Base-by-base conservation (phyloP, 768 basidiomycete genomes). In the Podaxis mareebaensis region DNA sequence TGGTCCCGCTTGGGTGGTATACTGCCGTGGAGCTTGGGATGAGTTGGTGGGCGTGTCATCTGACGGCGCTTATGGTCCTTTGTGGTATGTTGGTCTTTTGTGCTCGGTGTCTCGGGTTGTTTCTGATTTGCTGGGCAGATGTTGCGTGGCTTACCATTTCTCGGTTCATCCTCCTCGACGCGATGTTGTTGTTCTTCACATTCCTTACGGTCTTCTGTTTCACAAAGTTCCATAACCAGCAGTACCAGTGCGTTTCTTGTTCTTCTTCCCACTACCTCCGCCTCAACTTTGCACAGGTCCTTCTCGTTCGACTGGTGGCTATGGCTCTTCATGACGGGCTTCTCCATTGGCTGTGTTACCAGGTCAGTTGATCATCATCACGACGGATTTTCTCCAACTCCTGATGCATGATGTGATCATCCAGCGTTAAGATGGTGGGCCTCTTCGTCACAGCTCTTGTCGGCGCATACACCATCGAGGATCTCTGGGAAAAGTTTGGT, bases 121-220 rank as follows among this genome's bases (percentile, higher is more conserved):
- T 55, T 58, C 20, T 58, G 3, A 58, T 65, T 12, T 26, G 39
- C 22, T 24, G 20, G 22, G n/a, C 66, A 97, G 97, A 99, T 77
- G 87, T 98, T 65, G 96, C 92, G 65, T 99, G 96, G 97, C 75
- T 99, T 51, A 91, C 89, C 69, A 99, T 99, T 72, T 96, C 95
- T 30, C 88, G 96, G 26, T 99, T 99, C 74, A 95, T 99, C 76
- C 88, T 99, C 40, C 82, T 99, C 70, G 97, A 99, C 74, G 95
- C 97, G 22, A 97, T 99, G 94, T 80, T 99, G n/a, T 80, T 99
- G 38, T 97, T 96, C 83, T 99, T 99, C 81, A 99, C 97, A 44
- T 94, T 98, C 82, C 89, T 93, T 71, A 96, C 96, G 48, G 92
- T 96, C 68, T 96, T 96, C 77, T 93, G 91, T 73, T 79, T 99